Base-by-base conservation (phyloP, 2,329 filamentous ascomycete species). In the Cryphonectria parasitica region DNA sequence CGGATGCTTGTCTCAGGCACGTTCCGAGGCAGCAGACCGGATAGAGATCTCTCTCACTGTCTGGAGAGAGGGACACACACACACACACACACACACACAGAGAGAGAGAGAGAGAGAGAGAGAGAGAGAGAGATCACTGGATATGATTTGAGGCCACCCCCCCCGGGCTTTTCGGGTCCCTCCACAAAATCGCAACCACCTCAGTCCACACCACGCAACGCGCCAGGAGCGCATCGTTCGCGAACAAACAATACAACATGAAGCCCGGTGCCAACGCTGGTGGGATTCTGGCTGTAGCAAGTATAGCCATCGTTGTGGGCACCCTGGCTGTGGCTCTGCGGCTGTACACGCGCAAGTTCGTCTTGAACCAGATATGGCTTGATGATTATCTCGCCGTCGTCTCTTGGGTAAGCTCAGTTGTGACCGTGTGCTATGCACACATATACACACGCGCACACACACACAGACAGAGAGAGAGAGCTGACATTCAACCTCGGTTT, bases 371-470 rank as follows among this genome's bases (percentile, higher is more conserved):
- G 39, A 66, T 78, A 34, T 77, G 78, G 15, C 58, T 71, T 11
- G 78, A 79, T 71, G 78, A 79, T 71, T 79, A 77, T 72, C 67
- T 78, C 58, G 72, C 75, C 49, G 69, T 84, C 6, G 65, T 80
- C 39, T 83, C 82, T 11, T 83, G 81, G 74, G 82, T 84, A 73
- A 74, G 77, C 43, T 28, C 6, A n/a, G 3, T 6, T 22, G n/a
- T 58, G 13, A 39, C 22, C 28, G 8, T 52, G 28, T 28, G 45
- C 43, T 34, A 10, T n/a, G 10, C 8, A 15, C 17, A 19, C 6
- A 49, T 10, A 39, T 10, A 39, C n/a, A 41, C 17, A 34, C n/a
- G 6, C 19, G 6, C 2, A 34, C 34, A 34, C 6, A 34, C 34
- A 6, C 34, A n/a, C n/a, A n/a, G n/a, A n/a, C n/a, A n/a, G n/a